Base-by-base conservation (phyloP, 2,329 filamentous ascomycete species). In the Claviceps quebecensis region DNA sequence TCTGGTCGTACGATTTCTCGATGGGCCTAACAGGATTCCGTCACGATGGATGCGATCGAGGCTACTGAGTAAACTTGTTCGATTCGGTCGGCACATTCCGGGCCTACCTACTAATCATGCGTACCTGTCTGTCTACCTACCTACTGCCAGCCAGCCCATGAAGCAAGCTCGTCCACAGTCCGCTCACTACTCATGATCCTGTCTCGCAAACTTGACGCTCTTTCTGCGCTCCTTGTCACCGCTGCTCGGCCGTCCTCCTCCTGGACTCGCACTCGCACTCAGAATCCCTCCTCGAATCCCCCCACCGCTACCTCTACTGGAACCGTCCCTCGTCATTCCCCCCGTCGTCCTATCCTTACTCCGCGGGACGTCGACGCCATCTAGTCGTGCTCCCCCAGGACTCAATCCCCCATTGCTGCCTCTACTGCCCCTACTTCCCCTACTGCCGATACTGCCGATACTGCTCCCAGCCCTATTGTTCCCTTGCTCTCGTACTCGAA, bases 151-250 rank as follows among this genome's bases (percentile, higher is more conserved):
- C 23, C 23, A 26, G 23, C 23, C 23, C 23, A 26, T 2, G 23
- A 26, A 26, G 29, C 29, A 34, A 34, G 9, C 3, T 19, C 29
- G 11, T 34, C 29, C 29, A 11, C 29, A 34, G 29, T 4, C 29
- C 13, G 36, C 19, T 48, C 34, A 34, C 22, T 19, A 39, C 40
- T 19, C 49, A 34, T 47, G 37, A 19, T 49, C 49, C 9, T 71
- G 68, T 44, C 68, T 69, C 2, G 72, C 74, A 64, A 83, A 80
- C 67, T 83, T 83, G 58, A 83, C 80, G 56, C 78, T 82, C 71
- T 81, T 82, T 61, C 78, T 71, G 56, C 77, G 69, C 61, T 81
- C 79, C 53, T 76, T 64, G 46, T 76, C 73, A 1, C 60, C 61
- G 2, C 63, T 62, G 26, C 56, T 63, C 4, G 62, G 58, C 3